Base-by-base conservation (phyloP, 805 yeast genomes). In the Metschnikowia baotianmanensis region DNA sequence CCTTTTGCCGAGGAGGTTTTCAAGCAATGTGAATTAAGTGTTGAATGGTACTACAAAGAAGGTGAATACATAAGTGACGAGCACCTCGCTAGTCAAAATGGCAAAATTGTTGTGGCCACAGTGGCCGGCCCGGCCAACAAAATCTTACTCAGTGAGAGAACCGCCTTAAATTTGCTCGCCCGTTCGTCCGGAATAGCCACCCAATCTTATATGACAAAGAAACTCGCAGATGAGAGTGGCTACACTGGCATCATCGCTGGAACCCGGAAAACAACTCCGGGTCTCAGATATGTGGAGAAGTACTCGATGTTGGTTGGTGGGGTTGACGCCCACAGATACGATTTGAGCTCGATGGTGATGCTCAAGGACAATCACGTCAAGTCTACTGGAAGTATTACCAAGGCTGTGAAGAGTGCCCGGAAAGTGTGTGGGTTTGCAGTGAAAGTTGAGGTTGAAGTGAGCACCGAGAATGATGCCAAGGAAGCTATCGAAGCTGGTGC, bases 251-350 rank as follows among this genome's bases (percentile, higher is more conserved):
- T 83, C 18, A 88, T 90, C 58, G 97, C 98, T 0, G 98, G 97
- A 6, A 90, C 98, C 1, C 77, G 98, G 58, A 90, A 90, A 65
- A 91, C 97, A n/a, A 91, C 98, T 0, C 98, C 98, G 0, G 98
- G 98, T 0, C 74, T 90, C 47, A 78, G 98, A 56, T 70, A 82
- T 31, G 65, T 91, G 43, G 98, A 90, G 59, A 90, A 90, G 61
- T 90, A 90, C 64, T 83, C 96, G 17, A 91, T 90, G 98, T 67
- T 87, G 23, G 95, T 90, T 8, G 98, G 97, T 23, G 97, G 97
- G 3, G 85, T 87, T 40, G 98, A 90, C 58, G 76, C 93, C 40
- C 98, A 90, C 62, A 74, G 98, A 48, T 87, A 87, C 58, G 97
- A 91, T 59, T 76, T 90, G 42, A 82, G 93, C 32, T 78, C 93